These are phyloP conservation scores for Pyrus communis DNA, from an alignment of 306 rosid genomes.

Conservation along the genomic window DNA sequence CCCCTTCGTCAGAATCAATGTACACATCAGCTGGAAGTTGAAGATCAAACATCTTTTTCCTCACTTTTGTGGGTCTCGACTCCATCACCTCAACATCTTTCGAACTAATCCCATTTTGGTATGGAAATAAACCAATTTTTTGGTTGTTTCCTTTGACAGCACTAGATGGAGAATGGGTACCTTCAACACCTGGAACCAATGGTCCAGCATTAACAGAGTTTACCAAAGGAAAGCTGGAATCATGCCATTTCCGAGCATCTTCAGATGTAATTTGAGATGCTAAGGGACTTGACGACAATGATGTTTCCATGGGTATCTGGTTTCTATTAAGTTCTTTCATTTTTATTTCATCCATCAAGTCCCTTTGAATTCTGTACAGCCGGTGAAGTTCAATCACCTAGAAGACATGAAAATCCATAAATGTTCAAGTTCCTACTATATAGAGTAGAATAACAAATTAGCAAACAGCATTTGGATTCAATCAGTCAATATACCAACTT, in stretches of 20 bases:
- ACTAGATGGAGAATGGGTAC: constrained; percentile 55
- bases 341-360: constrained; percentile 72
- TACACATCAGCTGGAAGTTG: constrained; percentile 85
- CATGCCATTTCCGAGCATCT: constrained; percentile 53
- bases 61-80: constrained; percentile 65
- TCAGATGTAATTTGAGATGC: constrained; percentile 61
- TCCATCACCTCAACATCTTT: constrained; percentile 65
- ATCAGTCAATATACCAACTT: background rate
- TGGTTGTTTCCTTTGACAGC: constrained; percentile 44
- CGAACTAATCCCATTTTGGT: constrained; percentile 50
- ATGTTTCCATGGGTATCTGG: constrained; percentile 47
- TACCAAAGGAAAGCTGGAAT: constrained; percentile 39
- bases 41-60: constrained; percentile 81
- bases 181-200: constrained; percentile 49
- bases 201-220: constrained; percentile 45
- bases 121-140: constrained; percentile 38
- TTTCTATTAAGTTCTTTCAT: constrained; percentile 52
- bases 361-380: constrained; percentile 74
- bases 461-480: constrained; percentile 1
- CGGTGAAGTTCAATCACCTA: constrained; percentile 92
- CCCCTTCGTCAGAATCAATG: constrained; percentile 79
- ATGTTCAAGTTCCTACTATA: background rate
- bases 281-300: constrained; percentile 53
- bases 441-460: background rate
- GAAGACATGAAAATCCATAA: constrained; percentile 15